A percentile compares a stretch with the other conserved stretches of the same genome.
Evolutionary conservation across 2,329 filamentous ascomycete species (phyloP).

Genomic region (Eutypella sp.): DNA sequence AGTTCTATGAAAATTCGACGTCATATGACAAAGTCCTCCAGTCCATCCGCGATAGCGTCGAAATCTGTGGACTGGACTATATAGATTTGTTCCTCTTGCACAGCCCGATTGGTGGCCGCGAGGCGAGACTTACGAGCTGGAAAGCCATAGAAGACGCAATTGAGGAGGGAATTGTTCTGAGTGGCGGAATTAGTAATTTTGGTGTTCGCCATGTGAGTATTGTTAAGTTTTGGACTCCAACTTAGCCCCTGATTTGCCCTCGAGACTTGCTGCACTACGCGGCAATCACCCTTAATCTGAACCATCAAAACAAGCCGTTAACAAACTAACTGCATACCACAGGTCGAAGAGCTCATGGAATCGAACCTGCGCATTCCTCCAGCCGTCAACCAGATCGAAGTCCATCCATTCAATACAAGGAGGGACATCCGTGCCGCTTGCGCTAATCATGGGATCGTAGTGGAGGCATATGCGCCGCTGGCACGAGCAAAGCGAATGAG

Average conservation of each 20-base stretch:
- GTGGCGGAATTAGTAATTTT: conserved; percentile 74
- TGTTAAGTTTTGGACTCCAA: neutral
- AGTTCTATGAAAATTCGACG: conserved; percentile 61
- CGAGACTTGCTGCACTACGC: neutral
- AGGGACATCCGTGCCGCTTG: conserved; percentile 62
- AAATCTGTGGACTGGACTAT: conserved; percentile 64
- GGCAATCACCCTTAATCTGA: neutral
- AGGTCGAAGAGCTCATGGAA: conserved; percentile 65
- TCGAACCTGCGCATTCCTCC: conserved; percentile 58
- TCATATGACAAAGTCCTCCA: conserved; percentile 63
- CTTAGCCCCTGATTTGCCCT: neutral
- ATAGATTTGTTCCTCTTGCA: conserved; percentile 78
- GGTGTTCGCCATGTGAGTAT: conserved; percentile 64
- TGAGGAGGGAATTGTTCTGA: conserved; percentile 62
- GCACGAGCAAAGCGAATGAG: conserved; percentile 66
- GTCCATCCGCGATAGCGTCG: conserved; percentile 61
- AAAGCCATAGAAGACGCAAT: conserved; percentile 72
- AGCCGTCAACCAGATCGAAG: conserved; percentile 74
- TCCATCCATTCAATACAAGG: conserved; percentile 78
- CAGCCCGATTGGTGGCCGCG: conserved; percentile 69
- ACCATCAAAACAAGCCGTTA: neutral
- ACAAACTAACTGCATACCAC: neutral
- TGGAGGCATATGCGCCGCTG: conserved; percentile 78
- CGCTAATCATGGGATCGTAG: conserved; percentile 58
- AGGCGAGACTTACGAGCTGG: conserved; percentile 68